These are phyloP conservation scores for Coemansia pectinata DNA, from an alignment of 192 early-diverging fungal species.

Conservation along the genomic window DNA sequence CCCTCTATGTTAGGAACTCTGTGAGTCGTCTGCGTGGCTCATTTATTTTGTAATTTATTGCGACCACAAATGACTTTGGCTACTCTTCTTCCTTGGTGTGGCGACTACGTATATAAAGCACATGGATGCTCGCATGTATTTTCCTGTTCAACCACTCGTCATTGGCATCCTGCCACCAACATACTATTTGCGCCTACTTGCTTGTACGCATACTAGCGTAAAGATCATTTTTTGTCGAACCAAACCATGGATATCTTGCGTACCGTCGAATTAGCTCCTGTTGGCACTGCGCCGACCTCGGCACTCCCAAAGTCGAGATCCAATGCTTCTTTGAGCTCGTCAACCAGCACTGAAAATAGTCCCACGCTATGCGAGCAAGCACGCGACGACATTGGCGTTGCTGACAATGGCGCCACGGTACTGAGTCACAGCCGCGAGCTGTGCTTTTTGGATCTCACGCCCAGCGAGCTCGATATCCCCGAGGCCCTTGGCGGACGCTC, in stretches of 20 bases:
- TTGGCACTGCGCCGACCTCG: background rate
- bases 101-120: background rate
- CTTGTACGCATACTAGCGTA: background rate
- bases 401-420: slow-evolving; percentile 1
- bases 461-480: slow-evolving; percentile 32
- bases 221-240: background rate
- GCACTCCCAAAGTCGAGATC: slow-evolving; percentile 30
- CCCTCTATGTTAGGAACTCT: background rate
- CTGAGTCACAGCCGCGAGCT: slow-evolving; percentile 42
- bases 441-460: slow-evolving; percentile 30
- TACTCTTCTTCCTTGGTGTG: background rate
- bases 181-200: background rate
- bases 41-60: background rate
- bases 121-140: background rate
- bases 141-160: background rate
- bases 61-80: background rate
- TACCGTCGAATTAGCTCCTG: background rate
- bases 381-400: background rate
- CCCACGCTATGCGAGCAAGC: slow-evolving; percentile 32
- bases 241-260: background rate
- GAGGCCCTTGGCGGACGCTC: slow-evolving; percentile 36
- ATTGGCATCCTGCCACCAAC: background rate
- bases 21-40: background rate
- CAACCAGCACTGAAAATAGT: slow-evolving; percentile 17
- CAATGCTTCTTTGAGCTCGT: slow-evolving; percentile 18